phyloP scores from a whole-genome alignment of 2,329 filamentous ascomycete genomes.

The Xylaria sp. region DNA sequence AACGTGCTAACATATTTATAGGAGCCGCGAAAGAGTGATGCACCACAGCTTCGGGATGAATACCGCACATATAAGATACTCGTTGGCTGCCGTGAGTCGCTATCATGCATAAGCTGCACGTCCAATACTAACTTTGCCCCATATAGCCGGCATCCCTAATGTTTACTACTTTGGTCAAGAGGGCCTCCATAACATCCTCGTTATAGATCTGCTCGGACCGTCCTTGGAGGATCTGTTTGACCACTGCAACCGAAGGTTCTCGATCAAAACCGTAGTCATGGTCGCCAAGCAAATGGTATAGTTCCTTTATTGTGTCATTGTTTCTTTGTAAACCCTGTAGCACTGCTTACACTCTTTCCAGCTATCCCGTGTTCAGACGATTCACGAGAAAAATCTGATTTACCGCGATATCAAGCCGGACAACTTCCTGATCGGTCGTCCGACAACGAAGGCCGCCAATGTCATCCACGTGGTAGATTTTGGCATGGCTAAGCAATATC shows the following conservation, averaged over 20 bases:
- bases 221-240: conserved; percentile 98
- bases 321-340: conserved; percentile 3
- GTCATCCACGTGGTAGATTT: conserved; percentile 99
- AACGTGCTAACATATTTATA: conserved; percentile 51
- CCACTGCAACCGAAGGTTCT: conserved; percentile 94
- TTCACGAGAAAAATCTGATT: conserved; percentile 99
- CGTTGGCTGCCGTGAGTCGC: conserved; percentile 93
- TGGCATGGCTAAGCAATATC: conserved; percentile 99
- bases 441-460: conserved; percentile 92
- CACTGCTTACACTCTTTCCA: conserved; percentile 50
- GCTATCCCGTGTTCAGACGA: conserved; percentile 90
- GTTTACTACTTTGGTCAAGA: conserved; percentile 99
- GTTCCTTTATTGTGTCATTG: conserved; percentile 29
- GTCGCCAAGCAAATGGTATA: conserved; percentile 97
- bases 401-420: conserved; percentile 99
- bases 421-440: conserved; percentile 97
- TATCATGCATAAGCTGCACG: conserved; percentile 27
- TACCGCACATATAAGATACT: conserved; percentile 99
- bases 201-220: conserved; percentile 94
- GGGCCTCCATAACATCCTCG: conserved; percentile 97
- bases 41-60: conserved; percentile 96
- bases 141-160: conserved; percentile 92
- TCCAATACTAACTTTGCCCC: conserved; percentile 39
- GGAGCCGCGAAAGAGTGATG: conserved; percentile 99
- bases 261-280: conserved; percentile 98